A percentile compares a stretch with the other conserved stretches of the same genome.
These are phyloP conservation scores for Fomitopsis betulina DNA, from an alignment of 1,284 basidiomycete species.

Conservation along the genomic window DNA sequence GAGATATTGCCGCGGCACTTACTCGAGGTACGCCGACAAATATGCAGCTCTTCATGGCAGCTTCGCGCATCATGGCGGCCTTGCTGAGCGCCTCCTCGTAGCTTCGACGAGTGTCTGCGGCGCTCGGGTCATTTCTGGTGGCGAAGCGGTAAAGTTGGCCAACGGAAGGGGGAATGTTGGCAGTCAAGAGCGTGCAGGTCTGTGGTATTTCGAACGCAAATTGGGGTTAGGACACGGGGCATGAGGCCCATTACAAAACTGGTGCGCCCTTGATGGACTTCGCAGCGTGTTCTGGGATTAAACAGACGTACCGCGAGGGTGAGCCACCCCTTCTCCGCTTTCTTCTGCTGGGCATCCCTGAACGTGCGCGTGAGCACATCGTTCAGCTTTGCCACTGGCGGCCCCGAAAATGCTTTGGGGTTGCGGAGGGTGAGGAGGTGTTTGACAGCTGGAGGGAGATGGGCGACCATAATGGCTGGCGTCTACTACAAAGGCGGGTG, in stretches of 20 bases:
- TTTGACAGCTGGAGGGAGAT: slow-evolving; percentile 55
- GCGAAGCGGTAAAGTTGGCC: slow-evolving; percentile 78
- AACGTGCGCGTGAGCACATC: slow-evolving; percentile 55
- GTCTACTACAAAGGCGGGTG: neutral
- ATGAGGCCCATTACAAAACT: neutral
- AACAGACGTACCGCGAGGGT: slow-evolving; percentile 64
- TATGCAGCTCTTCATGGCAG: slow-evolving; percentile 89
- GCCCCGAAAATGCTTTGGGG: slow-evolving; percentile 58
- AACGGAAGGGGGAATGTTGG: slow-evolving; percentile 78
- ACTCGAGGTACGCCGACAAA: slow-evolving; percentile 91
- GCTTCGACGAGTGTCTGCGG: slow-evolving; percentile 37
- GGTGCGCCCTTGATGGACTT: neutral
- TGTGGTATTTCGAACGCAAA: slow-evolving; percentile 23
- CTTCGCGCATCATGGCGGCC: slow-evolving; percentile 88
- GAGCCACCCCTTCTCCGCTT: slow-evolving; percentile 78
- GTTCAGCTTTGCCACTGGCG: slow-evolving; percentile 49
- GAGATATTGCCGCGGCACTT: slow-evolving; percentile 52
- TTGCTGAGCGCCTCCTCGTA: slow-evolving; percentile 55
- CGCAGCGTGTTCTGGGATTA: neutral
- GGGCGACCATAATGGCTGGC: slow-evolving; percentile 35
- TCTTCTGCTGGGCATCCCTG: slow-evolving; percentile 56
- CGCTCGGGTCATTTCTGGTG: slow-evolving; percentile 45
- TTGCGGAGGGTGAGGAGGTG: slow-evolving; percentile 68
- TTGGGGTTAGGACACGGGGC: slow-evolving; percentile 2
- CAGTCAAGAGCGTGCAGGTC: slow-evolving; percentile 82